Percentiles rank a stretch among this genome's conserved stretches.
phyloP scores from a whole-genome alignment of 83 land plant species.

The Picea mariana region DNA sequence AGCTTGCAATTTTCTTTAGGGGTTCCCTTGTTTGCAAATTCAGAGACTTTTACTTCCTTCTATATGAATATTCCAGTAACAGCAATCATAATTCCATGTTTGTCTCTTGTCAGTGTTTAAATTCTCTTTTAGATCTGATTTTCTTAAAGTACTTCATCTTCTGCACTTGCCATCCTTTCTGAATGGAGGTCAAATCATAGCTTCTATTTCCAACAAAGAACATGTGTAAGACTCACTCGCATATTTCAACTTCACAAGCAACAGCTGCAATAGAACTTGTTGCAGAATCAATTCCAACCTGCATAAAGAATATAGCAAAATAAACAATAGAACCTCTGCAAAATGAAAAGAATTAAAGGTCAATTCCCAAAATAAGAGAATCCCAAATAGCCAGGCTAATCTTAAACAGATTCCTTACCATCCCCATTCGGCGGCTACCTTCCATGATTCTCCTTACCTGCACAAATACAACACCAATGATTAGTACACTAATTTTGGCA shows the following conservation, averaged over 20 bases:
- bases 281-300: constrained; percentile 85
- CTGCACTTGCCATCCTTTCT: background rate
- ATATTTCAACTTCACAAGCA: constrained; percentile 98
- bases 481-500: background rate
- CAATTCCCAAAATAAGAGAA: background rate
- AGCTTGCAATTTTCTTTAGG: background rate
- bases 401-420: constrained; percentile 54
- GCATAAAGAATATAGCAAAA: constrained; percentile 25
- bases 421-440: constrained; percentile 98
- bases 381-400: background rate
- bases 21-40: background rate
- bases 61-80: background rate
- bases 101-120: too few relatives aligned
- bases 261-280: constrained; percentile 80
- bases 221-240: constrained; percentile 63
- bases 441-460: constrained; percentile 98
- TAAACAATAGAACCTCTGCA: background rate
- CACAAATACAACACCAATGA: constrained; percentile 6
- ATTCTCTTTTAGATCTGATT: background rate
- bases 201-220: background rate
- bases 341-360: constrained; percentile 14
- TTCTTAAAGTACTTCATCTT: constrained; percentile 3
- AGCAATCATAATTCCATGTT: background rate
- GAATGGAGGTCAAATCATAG: background rate
- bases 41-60: background rate